These are phyloP conservation scores for Ceratobasidium sp. DNA, from an alignment of 1,284 basidiomycete genomes.

Conservation along the genomic window DNA sequence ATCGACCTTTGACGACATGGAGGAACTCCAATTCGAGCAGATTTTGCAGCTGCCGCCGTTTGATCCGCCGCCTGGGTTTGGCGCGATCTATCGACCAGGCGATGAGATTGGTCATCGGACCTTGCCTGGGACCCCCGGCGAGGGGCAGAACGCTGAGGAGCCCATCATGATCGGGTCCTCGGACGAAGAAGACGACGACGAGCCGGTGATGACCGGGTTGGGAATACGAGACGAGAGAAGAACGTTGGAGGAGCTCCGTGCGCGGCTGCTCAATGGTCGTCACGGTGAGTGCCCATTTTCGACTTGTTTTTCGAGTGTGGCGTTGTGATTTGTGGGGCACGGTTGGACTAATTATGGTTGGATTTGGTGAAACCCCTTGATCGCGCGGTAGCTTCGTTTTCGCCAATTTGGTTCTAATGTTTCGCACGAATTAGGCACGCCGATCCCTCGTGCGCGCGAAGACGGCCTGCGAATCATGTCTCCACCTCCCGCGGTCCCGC, in stretches of 20 bases:
- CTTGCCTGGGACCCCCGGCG: neutral
- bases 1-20: neutral
- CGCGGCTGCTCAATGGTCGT: conserved; percentile 3
- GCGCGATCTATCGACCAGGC: neutral
- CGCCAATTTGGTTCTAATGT: neutral
- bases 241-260: conserved; percentile 11
- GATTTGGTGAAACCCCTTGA: neutral
- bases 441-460: conserved; percentile 31
- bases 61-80: neutral
- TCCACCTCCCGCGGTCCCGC: neutral
- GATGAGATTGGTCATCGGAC: neutral
- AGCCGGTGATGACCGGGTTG: neutral
- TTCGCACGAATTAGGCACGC: conserved; percentile 9
- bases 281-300: neutral
- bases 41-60: neutral
- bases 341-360: neutral
- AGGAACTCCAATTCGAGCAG: neutral
- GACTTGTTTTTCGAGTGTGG: neutral
- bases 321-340: neutral
- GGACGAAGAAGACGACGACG: conserved; percentile 24
- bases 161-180: conserved; percentile 36
- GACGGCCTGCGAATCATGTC: conserved; percentile 25
- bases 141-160: conserved; percentile 20
- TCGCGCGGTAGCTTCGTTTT: neutral
- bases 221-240: neutral